Base-by-base conservation (phyloP, 352 stramenopile genomes). In the Globisporangium nodosum region DNA sequence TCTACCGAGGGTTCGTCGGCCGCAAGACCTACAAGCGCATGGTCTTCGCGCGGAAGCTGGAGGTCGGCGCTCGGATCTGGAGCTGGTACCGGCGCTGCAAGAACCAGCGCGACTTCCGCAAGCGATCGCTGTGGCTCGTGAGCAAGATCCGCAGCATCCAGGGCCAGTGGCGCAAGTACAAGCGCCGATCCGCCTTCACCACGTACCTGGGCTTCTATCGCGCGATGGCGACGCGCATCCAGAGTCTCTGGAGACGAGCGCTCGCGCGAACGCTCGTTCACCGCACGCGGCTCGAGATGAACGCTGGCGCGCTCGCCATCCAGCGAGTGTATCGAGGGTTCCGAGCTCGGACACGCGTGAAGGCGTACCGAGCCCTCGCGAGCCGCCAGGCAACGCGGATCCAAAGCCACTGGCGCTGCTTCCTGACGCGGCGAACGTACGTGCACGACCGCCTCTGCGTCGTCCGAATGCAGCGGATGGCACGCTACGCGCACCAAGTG, bases 101-200 rank as follows among this genome's bases (percentile, higher is more conserved):
- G 20, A 56, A 71, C n/a, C 54, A 71, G 5, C 69, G 64, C 3
- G 61, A 86, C 8, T 68, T 78, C 13, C 54, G 39, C 12, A 54
- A 30, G 13, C 70, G 74, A 5, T 70, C 76, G 0, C 59, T 57
- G 2, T 87, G 76, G 76, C 71, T 87, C 3, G 50, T 85, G n/a
- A 18, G 35, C 13, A 85, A 83, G 54, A 69, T 87, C 30, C 66
- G 61, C 56, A 66, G 56, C 42, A 81, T 88, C 58, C 77, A 91
- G 62, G 61, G 69, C 13, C 71, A 89, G 43, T 91, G 80, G 74
- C 66, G 77, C 3, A 77, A 71, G 42, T 73, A 80, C 54, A 60
- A 67, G 47, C 65, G 59, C 3, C 58, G 69, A 37, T 31, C 55
- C 13, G 71, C 66, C 39, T 70, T 87, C 8, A 64, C 55, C 11